A percentile compares a stretch with the other conserved stretches of the same genome.
phyloP scores from a whole-genome alignment of 768 basidiomycete genomes.

The Podaxis pistillaris region DNA sequence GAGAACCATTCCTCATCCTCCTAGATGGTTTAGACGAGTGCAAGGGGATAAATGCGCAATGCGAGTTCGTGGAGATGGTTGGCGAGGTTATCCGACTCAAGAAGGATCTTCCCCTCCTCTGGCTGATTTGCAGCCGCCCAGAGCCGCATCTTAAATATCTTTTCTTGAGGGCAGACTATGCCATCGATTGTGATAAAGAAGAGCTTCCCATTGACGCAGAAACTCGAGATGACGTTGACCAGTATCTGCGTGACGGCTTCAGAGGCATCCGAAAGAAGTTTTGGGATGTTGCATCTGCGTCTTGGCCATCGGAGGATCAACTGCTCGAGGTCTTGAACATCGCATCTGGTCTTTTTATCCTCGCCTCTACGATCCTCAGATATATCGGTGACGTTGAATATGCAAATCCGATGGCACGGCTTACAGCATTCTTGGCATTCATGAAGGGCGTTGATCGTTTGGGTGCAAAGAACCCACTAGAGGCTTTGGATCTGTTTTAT shows the following conservation, averaged over 20 bases:
- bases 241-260: not conserved
- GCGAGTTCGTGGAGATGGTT: not conserved
- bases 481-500: too few species aligned
- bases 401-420: not conserved
- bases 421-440: not conserved
- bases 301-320: not conserved
- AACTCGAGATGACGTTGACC: not conserved
- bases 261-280: not conserved
- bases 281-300: too few species aligned
- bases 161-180: too few species aligned
- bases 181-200: not conserved
- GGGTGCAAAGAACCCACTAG: too few species aligned
- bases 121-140: not conserved
- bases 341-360: not conserved
- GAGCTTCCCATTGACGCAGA: not conserved
- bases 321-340: not conserved
- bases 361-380: constrained; percentile 6
- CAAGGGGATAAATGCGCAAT: not conserved
- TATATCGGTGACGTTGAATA: constrained; percentile 8
- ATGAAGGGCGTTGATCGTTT: too few species aligned
- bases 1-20: not conserved
- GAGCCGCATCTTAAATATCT: not conserved
- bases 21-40: constrained; percentile 5
- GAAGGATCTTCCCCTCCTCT: not conserved
- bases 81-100: not conserved